phyloP scores from a whole-genome alignment of 139 green algal species.

The Pycnococcus provasolii region DNA sequence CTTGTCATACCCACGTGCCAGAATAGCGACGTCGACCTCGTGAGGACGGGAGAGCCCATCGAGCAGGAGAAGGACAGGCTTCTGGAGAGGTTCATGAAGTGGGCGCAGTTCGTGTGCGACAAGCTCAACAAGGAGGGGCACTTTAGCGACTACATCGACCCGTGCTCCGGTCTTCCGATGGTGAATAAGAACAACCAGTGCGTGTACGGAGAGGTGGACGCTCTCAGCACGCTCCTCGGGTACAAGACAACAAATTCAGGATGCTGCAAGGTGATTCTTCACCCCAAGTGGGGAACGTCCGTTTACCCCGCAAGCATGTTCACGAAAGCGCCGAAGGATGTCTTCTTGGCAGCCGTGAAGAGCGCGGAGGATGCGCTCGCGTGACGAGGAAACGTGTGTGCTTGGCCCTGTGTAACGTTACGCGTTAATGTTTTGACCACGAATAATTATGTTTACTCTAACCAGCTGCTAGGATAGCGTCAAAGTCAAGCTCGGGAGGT shows the following conservation, averaged over 20 bases:
- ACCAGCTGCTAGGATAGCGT: no score
- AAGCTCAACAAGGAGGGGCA: constrained; percentile 48
- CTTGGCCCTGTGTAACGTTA: no score
- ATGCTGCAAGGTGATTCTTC: constrained; percentile 79
- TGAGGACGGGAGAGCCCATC: constrained; percentile 58
- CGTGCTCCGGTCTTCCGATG: constrained; percentile 79
- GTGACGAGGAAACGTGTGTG: no score
- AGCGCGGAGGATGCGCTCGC: neutral
- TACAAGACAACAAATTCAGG: constrained; percentile 58
- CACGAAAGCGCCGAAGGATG: constrained; percentile 53
- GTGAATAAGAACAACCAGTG: constrained; percentile 39
- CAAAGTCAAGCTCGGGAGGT: no score
- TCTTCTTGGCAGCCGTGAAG: neutral
- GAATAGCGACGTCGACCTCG: constrained; percentile 62
- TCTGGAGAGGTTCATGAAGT: constrained; percentile 74
- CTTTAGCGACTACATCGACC: constrained; percentile 95
- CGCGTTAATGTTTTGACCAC: no score
- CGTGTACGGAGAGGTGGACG: constrained; percentile 82
- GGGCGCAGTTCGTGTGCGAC: constrained; percentile 61
- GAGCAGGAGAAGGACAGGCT: constrained; percentile 77
- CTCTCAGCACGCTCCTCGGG: constrained; percentile 44
- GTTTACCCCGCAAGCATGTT: constrained; percentile 89
- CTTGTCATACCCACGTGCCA: constrained; percentile 74
- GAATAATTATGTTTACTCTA: no score
- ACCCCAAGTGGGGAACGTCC: constrained; percentile 73